These are phyloP conservation scores for Heliamphora ciliata DNA, from an alignment of 179 eudicot genomes.

Conservation along the genomic window DNA sequence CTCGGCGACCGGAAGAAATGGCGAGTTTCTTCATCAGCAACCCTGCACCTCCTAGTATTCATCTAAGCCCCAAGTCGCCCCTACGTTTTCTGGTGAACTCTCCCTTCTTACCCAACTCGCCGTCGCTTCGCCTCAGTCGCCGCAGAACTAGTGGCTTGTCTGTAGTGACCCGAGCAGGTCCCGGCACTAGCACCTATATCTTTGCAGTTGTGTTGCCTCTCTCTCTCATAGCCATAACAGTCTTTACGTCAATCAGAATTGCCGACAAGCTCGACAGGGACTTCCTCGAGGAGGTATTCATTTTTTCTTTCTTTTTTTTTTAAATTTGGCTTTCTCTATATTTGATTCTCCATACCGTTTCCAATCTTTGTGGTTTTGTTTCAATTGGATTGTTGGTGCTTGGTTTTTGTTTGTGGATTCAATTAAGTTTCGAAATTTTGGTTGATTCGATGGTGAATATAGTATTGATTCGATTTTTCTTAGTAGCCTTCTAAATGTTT, in stretches of 20 bases:
- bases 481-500: too few species aligned
- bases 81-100: not conserved
- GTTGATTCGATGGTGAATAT: not conserved
- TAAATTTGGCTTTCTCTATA: not conserved
- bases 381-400: not conserved
- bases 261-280: slow-evolving; percentile 61
- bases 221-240: too few species aligned
- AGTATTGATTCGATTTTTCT: too few species aligned
- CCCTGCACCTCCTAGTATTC: too few species aligned
- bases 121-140: slow-evolving; percentile 12
- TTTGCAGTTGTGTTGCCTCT: too few species aligned
- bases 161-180: too few species aligned
- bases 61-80: not conserved
- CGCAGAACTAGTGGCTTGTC: slow-evolving; percentile 2
- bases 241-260: slow-evolving; percentile 34
- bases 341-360: not conserved
- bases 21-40: slow-evolving; percentile 7
- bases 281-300: slow-evolving; percentile 63
- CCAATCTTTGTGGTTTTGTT: not conserved
- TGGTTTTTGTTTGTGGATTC: not conserved
- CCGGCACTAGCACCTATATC: too few species aligned
- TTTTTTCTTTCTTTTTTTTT: not conserved
- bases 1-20: not conserved
- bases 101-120: not conserved
- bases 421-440: slow-evolving; percentile 1